Evolutionary conservation across 768 basidiomycete species (phyloP).

Genomic region (Mycena galopus): DNA sequence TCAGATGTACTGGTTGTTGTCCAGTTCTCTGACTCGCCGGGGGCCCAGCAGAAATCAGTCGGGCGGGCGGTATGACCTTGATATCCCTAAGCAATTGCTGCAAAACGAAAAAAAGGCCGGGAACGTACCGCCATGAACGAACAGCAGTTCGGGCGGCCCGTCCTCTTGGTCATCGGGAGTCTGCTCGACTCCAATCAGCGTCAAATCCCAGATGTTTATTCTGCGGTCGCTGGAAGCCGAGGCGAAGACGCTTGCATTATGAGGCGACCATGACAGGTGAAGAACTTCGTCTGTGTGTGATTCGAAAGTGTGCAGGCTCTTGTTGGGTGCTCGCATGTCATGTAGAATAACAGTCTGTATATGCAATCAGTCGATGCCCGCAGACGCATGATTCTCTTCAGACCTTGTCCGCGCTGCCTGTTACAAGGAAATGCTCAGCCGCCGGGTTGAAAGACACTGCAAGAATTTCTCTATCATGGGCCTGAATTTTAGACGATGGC

Average conservation of each 20-base stretch:
- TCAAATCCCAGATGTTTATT: constrained; percentile 95
- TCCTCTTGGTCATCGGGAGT: constrained; percentile 99
- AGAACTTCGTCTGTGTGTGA: constrained; percentile 96
- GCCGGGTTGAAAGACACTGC: constrained; percentile 92
- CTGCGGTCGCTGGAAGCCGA: constrained; percentile 95
- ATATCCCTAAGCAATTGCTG: constrained; percentile 7
- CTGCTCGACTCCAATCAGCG: constrained; percentile 93
- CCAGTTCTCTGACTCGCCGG: constrained; percentile 85
- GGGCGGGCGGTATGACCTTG: constrained; percentile 91
- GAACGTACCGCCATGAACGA: constrained; percentile 90
- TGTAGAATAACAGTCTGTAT: constrained; percentile 87
- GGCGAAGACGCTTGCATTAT: constrained; percentile 91
- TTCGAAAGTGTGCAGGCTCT: constrained; percentile 91
- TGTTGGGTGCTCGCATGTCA: constrained; percentile 82
- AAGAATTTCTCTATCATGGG: constrained; percentile 92
- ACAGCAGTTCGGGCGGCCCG: constrained; percentile 95
- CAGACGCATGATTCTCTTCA: background rate
- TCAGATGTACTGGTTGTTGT: constrained; percentile 91
- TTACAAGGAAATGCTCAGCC: constrained; percentile 82
- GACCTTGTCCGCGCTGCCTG: constrained; percentile 95
- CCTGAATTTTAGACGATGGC: constrained; percentile 80
- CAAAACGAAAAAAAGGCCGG: constrained; percentile 31
- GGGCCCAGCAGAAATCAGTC: constrained; percentile 97
- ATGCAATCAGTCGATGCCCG: background rate
- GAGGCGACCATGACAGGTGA: constrained; percentile 95